Conservation (phyloP, 1,284 basidiomycete genomes). For the Neolentinus lepideus region DNA sequence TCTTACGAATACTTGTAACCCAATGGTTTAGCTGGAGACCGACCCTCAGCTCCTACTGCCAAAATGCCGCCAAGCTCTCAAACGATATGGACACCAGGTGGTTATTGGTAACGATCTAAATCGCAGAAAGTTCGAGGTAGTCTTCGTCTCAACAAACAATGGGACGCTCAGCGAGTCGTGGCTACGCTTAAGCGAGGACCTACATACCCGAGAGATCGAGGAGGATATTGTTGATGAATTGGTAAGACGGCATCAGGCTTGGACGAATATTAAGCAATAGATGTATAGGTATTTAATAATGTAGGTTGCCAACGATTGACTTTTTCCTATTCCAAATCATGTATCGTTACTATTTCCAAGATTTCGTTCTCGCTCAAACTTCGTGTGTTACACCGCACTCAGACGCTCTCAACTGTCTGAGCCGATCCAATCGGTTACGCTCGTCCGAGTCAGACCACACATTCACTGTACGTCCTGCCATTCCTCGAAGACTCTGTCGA, state of each 20-base stretch:
- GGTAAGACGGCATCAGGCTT: slow-evolving; percentile 64
- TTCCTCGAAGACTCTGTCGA: too few relatives aligned
- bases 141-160: slow-evolving; percentile 55
- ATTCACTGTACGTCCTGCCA: too few relatives aligned
- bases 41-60: slow-evolving; percentile 80
- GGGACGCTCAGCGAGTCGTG: slow-evolving; percentile 54
- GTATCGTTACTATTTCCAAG: too few relatives aligned
- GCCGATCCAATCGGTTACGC: too few relatives aligned
- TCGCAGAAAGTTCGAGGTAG: slow-evolving; percentile 85
- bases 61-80: slow-evolving; percentile 83
- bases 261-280: slow-evolving; percentile 36
- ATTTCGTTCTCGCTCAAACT: too few relatives aligned
- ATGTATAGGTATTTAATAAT: neutral
- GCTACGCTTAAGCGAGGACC: slow-evolving; percentile 56
- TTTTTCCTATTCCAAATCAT: neutral
- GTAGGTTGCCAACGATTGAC: neutral
- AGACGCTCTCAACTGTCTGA: too few relatives aligned
- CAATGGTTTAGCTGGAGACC: slow-evolving; percentile 81
- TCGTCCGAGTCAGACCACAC: too few relatives aligned
- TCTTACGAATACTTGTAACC: slow-evolving; percentile 4
- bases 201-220: slow-evolving; percentile 66
- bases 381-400: too few relatives aligned
- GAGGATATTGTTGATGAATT: slow-evolving; percentile 84
- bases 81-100: slow-evolving; percentile 94
- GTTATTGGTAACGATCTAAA: slow-evolving; percentile 96